A percentile compares a stretch with the other conserved stretches of the same genome.
Conservation (phyloP, 495 filamentous ascomycete genomes). For the Podospora pseudoanserina region DNA sequence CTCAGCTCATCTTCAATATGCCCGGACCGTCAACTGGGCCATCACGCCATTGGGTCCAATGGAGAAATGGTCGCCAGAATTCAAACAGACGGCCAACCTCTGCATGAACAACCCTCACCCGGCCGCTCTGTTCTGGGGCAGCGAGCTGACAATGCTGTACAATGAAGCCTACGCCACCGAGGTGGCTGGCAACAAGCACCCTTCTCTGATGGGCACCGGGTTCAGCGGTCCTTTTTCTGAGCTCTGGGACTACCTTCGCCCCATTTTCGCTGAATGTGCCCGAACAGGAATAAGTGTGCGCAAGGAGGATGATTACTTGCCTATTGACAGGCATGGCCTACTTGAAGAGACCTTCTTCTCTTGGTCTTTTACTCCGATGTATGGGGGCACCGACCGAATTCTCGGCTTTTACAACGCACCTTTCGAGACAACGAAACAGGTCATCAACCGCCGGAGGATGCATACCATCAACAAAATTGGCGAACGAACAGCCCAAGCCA, state of each 20-base stretch:
- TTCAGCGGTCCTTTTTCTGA: slow-evolving; percentile 27
- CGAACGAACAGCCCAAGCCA: slow-evolving; percentile 54
- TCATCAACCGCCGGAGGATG: slow-evolving; percentile 53
- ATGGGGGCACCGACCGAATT: slow-evolving; percentile 43
- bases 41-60: slow-evolving; percentile 59
- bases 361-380: slow-evolving; percentile 58
- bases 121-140: slow-evolving; percentile 46
- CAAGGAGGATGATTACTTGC: slow-evolving; percentile 34
- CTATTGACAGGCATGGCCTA: slow-evolving; percentile 49
- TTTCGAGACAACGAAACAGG: slow-evolving; percentile 53
- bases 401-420: slow-evolving; percentile 55
- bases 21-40: slow-evolving; percentile 58
- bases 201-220: slow-evolving; percentile 29
- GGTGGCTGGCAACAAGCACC: slow-evolving; percentile 40
- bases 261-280: slow-evolving; percentile 30
- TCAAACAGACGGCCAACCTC: slow-evolving; percentile 59
- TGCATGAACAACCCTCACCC: slow-evolving; percentile 66
- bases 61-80: slow-evolving; percentile 55
- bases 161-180: slow-evolving; percentile 33
- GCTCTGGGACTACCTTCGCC: slow-evolving; percentile 50
- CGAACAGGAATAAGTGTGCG: slow-evolving; percentile 25
- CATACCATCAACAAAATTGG: slow-evolving; percentile 56
- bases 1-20: slow-evolving; percentile 54
- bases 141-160: slow-evolving; percentile 37
- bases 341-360: slow-evolving; percentile 59